Base-by-base conservation (phyloP, 305 asterid species). In the Ruellia speciosa region DNA sequence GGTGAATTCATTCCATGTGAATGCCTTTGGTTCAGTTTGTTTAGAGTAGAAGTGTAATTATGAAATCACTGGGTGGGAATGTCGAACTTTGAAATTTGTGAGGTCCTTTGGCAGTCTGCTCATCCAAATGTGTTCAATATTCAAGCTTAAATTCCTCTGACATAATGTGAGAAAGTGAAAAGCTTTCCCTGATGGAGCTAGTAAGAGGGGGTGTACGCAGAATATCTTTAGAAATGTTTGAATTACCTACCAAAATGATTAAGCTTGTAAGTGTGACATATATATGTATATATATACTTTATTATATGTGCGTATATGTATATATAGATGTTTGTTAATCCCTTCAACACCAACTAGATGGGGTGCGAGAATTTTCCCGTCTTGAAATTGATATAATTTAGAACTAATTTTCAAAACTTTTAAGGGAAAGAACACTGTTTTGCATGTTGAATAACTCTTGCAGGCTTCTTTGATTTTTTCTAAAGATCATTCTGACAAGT, bases 401-500 rank as follows among this genome's bases (percentile, higher is more conserved):
- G 11, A 7, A 37, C 12, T 6, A 6, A 37, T 37, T 37, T 37
- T 37, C 11, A 37, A 37, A n/a, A 37, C 2, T 37, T 37, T 17
- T 40, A 28, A 6, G 35, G 18, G 31, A 35, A n/a, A 55, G 49
- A 40, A 7, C 55, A 20, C 0, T 8, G 35, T 39, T 43, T 43
- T 43, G 18, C 11, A 24, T 50, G 58, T 61, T 50, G 14, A n/a
- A 9, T 19, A 37, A 31, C 31, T 28, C 17, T n/a, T 50, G 52
- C 16, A 0, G 4, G 8, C 13, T 37, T 12, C 59, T 41, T 52
- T 2, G 7, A n/a, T 34, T 20, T 31, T 31, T 59, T 35, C 18
- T 70, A 13, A 18, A 1, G 15, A 2, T 24, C 20, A 18, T 56
- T 47, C 54, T 64, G 46, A 64, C 46, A 16, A 45, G 49, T 33